phyloP scores from a whole-genome alignment of 306 rosid genomes.

The Lathyrus tuberosus region DNA sequence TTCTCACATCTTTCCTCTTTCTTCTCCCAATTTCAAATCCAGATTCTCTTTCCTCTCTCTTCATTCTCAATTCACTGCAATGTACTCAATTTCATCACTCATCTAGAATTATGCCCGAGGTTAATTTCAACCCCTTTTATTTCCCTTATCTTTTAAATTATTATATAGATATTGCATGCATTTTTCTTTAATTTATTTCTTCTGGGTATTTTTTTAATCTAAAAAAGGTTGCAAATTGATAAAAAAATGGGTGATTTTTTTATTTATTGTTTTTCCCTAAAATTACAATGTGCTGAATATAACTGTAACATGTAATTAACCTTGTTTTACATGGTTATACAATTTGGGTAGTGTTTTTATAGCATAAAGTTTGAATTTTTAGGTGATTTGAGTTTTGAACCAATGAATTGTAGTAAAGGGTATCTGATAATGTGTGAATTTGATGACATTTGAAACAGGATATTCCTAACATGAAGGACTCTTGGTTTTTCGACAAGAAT shows the following conservation, averaged over 20 bases:
- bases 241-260: constrained; percentile 30
- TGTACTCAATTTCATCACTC: constrained; percentile 41
- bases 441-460: constrained; percentile 45
- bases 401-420: not conserved
- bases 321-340: constrained; percentile 22
- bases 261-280: not conserved
- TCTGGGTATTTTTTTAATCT: constrained; percentile 4
- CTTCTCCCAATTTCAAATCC: constrained; percentile 35
- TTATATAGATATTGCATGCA: constrained; percentile 31
- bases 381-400: constrained; percentile 13
- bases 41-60: constrained; percentile 1
- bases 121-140: not conserved
- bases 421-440: constrained; percentile 35
- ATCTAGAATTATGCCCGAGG: constrained; percentile 49
- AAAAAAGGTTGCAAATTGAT: constrained; percentile 10
- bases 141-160: not conserved
- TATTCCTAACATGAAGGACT: constrained; percentile 53
- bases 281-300: not conserved
- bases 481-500: constrained; percentile 58
- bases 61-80: constrained; percentile 28
- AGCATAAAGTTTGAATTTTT: constrained; percentile 24
- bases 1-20: constrained; percentile 25
- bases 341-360: constrained; percentile 19
- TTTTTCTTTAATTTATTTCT: not conserved
- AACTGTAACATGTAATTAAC: not conserved